Conservation (phyloP, 1,139 yeast genomes). For the Petasospora fabianii region DNA sequence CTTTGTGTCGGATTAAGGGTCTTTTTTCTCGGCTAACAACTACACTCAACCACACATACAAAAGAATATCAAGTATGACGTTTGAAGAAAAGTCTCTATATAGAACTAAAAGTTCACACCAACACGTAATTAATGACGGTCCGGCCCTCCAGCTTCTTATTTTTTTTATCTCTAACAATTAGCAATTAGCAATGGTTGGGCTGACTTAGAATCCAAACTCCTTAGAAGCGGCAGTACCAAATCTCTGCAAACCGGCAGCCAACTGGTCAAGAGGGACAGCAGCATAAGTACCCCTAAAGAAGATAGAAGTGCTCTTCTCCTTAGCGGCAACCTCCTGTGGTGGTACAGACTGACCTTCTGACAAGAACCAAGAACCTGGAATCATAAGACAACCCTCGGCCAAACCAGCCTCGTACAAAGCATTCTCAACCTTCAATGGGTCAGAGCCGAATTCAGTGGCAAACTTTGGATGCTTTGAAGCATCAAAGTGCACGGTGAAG, state of each 20-base stretch:
- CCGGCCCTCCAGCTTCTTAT: too few relatives aligned
- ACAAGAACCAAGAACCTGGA: conserved; percentile 89
- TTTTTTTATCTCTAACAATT: too few relatives aligned
- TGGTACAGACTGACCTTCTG: conserved; percentile 33
- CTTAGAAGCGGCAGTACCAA: conserved; percentile 48
- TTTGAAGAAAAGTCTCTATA: too few relatives aligned
- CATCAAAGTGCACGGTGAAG: conserved; percentile 74
- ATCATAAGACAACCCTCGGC: conserved; percentile 69
- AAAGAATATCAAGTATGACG: too few relatives aligned
- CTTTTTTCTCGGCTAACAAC: too few relatives aligned
- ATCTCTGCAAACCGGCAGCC: conserved; percentile 49
- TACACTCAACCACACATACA: too few relatives aligned
- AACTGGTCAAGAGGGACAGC: conserved; percentile 62
- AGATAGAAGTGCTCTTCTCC: conserved; percentile 42
- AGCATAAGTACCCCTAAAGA: conserved; percentile 87
- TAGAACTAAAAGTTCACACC: too few relatives aligned
- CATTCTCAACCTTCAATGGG: conserved; percentile 57
- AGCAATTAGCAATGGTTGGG: not conserved
- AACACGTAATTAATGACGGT: too few relatives aligned
- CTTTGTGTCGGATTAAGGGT: too few relatives aligned
- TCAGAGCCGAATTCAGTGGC: conserved; percentile 47
- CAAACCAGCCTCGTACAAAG: conserved; percentile 62
- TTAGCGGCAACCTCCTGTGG: conserved; percentile 43
- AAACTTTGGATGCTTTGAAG: conserved; percentile 74
- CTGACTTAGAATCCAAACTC: conserved; percentile 30